Percentiles rank a stretch among this genome's conserved stretches.
These are phyloP conservation scores for Tulasnella sp. DNA, from an alignment of 768 basidiomycete species.

Conservation along the genomic window DNA sequence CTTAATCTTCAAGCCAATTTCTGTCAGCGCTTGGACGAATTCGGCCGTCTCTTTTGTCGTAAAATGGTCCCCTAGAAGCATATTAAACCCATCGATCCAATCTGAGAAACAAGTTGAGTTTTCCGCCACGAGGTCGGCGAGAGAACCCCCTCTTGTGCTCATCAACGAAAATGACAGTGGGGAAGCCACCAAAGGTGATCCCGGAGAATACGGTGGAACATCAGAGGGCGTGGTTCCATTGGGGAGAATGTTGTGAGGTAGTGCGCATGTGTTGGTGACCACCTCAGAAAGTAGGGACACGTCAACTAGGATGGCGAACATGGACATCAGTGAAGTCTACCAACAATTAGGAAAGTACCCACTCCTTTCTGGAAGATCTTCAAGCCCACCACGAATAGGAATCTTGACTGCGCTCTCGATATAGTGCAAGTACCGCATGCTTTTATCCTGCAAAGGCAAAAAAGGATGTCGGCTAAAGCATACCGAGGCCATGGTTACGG, in stretches of 20 bases:
- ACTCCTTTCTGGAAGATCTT: constrained; percentile 73
- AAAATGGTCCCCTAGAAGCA: constrained; percentile 72
- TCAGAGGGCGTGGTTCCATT: constrained; percentile 23
- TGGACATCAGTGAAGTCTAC: neutral
- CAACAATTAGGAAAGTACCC: constrained; percentile 6
- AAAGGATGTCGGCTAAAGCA: neutral
- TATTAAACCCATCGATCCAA: constrained; percentile 88
- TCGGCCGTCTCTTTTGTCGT: constrained; percentile 74
- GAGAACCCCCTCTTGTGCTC: constrained; percentile 51
- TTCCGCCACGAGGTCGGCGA: constrained; percentile 68
- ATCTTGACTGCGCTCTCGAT: constrained; percentile 72
- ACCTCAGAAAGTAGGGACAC: constrained; percentile 68
- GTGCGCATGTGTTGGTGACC: constrained; percentile 53
- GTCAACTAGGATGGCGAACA: constrained; percentile 35
- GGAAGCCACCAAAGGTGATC: constrained; percentile 39
- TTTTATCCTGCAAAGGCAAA: constrained; percentile 47
- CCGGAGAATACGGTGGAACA: constrained; percentile 21
- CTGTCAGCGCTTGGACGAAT: constrained; percentile 75
- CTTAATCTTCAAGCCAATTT: constrained; percentile 86
- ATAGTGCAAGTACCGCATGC: constrained; percentile 70
- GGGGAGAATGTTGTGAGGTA: constrained; percentile 39
- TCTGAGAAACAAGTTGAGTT: constrained; percentile 75
- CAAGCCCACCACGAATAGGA: constrained; percentile 62
- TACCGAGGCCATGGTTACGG: too few relatives aligned
- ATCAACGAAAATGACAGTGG: constrained; percentile 67